A percentile compares a stretch with the other conserved stretches of the same genome.
Evolutionary conservation across 1,284 basidiomycete genomes (phyloP).

Genomic region (Apiotrichum brassicae): DNA sequence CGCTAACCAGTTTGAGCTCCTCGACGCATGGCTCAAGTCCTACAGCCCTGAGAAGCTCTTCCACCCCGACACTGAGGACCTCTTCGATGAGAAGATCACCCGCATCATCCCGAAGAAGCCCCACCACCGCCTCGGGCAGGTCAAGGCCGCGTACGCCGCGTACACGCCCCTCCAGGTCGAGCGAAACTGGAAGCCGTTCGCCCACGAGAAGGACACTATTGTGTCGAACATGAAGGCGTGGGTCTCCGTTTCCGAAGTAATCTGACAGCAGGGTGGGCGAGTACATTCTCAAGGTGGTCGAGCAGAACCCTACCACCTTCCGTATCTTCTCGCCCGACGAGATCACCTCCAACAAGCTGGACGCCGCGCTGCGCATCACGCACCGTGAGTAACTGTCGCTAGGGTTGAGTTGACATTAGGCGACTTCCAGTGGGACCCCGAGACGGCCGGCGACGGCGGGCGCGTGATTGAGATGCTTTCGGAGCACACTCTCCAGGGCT

Average conservation of each 20-base stretch:
- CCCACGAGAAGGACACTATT: constrained; percentile 54
- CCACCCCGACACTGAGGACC: constrained; percentile 47
- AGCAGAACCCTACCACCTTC: constrained; percentile 63
- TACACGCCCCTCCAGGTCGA: constrained; percentile 59
- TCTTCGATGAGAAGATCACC: constrained; percentile 35
- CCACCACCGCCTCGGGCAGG: constrained; percentile 36
- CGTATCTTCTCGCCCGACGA: constrained; percentile 84
- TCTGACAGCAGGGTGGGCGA: constrained; percentile 5
- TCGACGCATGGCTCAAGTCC: constrained; percentile 64
- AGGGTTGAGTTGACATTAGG: too few species aligned
- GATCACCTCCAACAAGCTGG: constrained; percentile 81
- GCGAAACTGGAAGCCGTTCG: constrained; percentile 60
- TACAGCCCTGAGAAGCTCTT: constrained; percentile 63
- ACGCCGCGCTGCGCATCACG: constrained; percentile 66
- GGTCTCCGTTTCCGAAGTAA: constrained; percentile 12
- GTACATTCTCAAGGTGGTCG: constrained; percentile 50
- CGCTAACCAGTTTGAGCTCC: constrained; percentile 56
- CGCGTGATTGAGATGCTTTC: constrained; percentile 80
- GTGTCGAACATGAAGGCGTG: constrained; percentile 68
- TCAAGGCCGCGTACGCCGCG: constrained; percentile 55
- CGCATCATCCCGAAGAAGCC: constrained; percentile 40
- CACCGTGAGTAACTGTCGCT: too few species aligned
- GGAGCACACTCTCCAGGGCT: constrained; percentile 81
- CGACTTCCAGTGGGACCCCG: constrained; percentile 19
- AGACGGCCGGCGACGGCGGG: constrained; percentile 15